Conservation (phyloP, 495 filamentous ascomycete species). For the Aspergillus nanangensis region DNA sequence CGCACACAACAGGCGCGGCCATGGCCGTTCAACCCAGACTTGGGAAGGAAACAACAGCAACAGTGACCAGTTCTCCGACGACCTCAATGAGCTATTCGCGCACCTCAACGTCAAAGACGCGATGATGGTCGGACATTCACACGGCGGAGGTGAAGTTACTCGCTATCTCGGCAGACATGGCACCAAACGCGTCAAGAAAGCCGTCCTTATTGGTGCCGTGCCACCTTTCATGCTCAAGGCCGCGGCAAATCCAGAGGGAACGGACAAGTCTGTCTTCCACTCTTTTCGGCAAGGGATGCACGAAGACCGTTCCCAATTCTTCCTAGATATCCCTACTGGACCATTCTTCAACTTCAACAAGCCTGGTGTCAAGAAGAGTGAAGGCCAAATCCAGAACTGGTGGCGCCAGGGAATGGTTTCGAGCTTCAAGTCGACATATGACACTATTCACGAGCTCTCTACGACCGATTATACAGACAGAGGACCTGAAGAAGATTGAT, state of each 20-base stretch:
- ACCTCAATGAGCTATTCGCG: conserved; percentile 31
- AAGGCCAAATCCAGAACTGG: conserved; percentile 37
- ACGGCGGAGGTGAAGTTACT: conserved; percentile 37
- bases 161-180: conserved; percentile 31
- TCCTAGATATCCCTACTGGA: conserved; percentile 33
- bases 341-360: conserved; percentile 43
- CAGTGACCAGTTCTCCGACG: conserved; percentile 34
- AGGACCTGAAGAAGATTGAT: conserved; percentile 35
- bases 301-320: conserved; percentile 35
- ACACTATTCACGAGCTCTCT: conserved; percentile 31
- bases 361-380: conserved; percentile 23
- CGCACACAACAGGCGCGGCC: conserved; percentile 38
- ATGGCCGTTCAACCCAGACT: conserved; percentile 35
- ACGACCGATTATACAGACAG: conserved; percentile 38
- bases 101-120: conserved; percentile 27
- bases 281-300: conserved; percentile 29
- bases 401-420: conserved; percentile 36
- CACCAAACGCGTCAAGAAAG: conserved; percentile 29
- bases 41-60: conserved; percentile 37
- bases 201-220: conserved; percentile 33
- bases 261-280: conserved; percentile 30
- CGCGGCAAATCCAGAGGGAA: conserved; percentile 24
- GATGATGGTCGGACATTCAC: conserved; percentile 37
- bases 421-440: conserved; percentile 32
- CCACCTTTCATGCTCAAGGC: conserved; percentile 32